Evolutionary conservation across 768 basidiomycete species (phyloP).

Genomic region (Xerocomus spinulosus): DNA sequence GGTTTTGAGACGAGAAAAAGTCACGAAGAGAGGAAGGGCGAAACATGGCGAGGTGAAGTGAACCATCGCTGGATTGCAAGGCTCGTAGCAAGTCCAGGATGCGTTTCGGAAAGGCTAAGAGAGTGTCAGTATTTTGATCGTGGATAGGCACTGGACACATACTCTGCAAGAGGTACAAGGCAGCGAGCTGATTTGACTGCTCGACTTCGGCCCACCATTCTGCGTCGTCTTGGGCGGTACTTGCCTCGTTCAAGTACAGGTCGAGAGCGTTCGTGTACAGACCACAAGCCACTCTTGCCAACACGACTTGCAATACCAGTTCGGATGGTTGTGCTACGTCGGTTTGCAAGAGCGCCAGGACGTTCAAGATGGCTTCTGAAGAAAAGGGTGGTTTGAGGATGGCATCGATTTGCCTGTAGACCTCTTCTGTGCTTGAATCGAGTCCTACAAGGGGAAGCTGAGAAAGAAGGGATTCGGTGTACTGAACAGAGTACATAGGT

Average conservation of each 20-base stretch:
- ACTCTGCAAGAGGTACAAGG: constrained; percentile 79
- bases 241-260: constrained; percentile 59
- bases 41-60: constrained; percentile 44
- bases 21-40: constrained; percentile 44
- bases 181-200: constrained; percentile 50
- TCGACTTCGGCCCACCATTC: constrained; percentile 82
- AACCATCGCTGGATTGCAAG: constrained; percentile 41
- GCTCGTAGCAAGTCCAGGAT: constrained; percentile 34
- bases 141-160: constrained; percentile 23
- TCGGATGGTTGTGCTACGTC: constrained; percentile 7
- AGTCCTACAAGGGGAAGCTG: constrained; percentile 6
- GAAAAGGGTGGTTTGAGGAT: constrained; percentile 21
- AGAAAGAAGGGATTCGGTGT: constrained; percentile 22
- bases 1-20: constrained; percentile 43
- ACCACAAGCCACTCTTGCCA: constrained; percentile 47
- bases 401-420: constrained; percentile 14
- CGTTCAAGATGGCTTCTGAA: constrained; percentile 13
- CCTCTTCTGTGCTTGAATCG: constrained; percentile 8
- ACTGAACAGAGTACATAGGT: constrained; percentile 24
- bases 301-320: constrained; percentile 32
- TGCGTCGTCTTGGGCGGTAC: constrained; percentile 67
- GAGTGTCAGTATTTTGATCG: constrained; percentile 2
- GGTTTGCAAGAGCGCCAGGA: constrained; percentile 14
- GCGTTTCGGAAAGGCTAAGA: constrained; percentile 27
- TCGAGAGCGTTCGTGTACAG: constrained; percentile 67